Evolutionary conservation across 768 basidiomycete genomes (phyloP), one percentile per base, ranked within the genome.

Genomic region (Auriscalpium orientale): DNA sequence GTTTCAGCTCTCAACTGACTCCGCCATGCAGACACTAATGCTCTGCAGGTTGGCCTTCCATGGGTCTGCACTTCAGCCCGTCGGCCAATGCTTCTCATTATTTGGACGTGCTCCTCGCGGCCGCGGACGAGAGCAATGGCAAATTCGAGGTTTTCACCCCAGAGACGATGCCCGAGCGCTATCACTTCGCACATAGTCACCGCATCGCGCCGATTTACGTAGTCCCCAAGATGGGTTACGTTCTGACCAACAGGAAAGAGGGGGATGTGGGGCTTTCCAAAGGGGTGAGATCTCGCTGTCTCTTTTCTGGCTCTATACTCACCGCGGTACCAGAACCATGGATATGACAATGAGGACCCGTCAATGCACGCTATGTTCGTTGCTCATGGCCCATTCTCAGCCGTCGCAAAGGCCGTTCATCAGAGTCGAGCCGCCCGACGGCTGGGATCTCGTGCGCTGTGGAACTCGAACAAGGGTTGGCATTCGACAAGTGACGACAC

Each of bases 341-440:
- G 94, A 7, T 97, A 94, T 65, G 92, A 95, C 67, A 94, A 93
- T 61, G 68, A 78, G 16, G 82, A 84, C 44, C 64, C 74, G 12
- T 75, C 85, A 7, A 95, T 95, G 94, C 82, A 84, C 51, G 92
- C 92, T 2, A 85, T 91, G 66, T 95, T 95, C 68, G 85, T 95
- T 56, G 92, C 91, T 10, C 91, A 93, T 65, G 94, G 94, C 1
- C 94, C 94, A 0, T 94, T 93, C 68, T 83, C 87, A 13, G 70
- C 80, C 11, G 78, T 81, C 45, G 76, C 83, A 52, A 93, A 91
- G 68, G 71, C 76, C 8, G 67, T 77, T 46, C 78, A 83, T 61
- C 73, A 78, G 22, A 47, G 53, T 44, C 59, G 38, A 36, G 44
- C 51, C 40, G 54, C 61, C 45, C 50, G 46, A 33, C 46, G 53